Base-by-base conservation (phyloP, 306 rosid species). In the Rubus idaeus region DNA sequence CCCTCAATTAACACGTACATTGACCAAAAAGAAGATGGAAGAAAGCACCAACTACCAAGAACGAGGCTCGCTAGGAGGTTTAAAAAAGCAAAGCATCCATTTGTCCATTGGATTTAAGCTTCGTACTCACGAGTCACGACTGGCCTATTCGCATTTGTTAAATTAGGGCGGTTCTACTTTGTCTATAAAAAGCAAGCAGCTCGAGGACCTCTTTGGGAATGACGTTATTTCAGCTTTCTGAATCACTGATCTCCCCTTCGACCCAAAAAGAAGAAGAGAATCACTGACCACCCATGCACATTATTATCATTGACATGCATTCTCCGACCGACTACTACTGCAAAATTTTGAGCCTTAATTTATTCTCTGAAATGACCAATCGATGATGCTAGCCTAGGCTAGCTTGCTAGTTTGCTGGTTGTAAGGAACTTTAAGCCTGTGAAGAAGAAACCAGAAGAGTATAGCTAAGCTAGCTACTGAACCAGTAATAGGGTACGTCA, bases 351-450 rank as follows among this genome's bases (percentile, higher is more conserved):
- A 18, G 64, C 44, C 26, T 65, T 73, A 73, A 73, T 61, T 80
- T 70, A 75, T 81, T 62, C 77, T 75, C 74, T 80, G 84, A 80
- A 75, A 74, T 49, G 84, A 80, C 84, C 72, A 69, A 50, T 80
- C 80, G 71, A 44, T 70, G 55, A 39, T 56, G n/a, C 73, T 12
- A 58, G 12, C 67, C 63, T 57, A 20, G 37, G 13, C 10, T 20
- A 11, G 8, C 41, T 3, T 3, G 67, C 20, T 30, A 39, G 42
- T 61, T 64, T 37, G 69, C 52, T 58, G 56, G 67, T 55, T 73
- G 40, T 56, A 21, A 73, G 67, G 56, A 41, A 44, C 50, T 55
- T 3, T 20, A 44, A 21, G 42, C 41, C 40, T 61, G 42, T 61
- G 67, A 61, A 14, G 7, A 45, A 6, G 35, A 10, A 45, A 6